phyloP scores from a whole-genome alignment of 1,284 basidiomycete genomes.

The Austroboletus novae-zelandiae region DNA sequence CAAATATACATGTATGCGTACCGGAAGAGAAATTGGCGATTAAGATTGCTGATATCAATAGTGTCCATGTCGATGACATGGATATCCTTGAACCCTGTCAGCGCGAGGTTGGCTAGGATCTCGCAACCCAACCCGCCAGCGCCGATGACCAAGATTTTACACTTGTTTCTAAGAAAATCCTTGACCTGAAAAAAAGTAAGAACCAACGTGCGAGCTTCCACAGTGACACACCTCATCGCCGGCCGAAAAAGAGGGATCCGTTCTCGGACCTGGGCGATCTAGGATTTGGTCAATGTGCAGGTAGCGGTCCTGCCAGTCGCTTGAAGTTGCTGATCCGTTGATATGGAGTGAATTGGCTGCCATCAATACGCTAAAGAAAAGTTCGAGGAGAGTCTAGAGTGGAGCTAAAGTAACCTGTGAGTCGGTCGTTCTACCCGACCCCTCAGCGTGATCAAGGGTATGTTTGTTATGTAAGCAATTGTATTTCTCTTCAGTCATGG shows the following conservation, averaged over 20 bases:
- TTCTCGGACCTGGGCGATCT: slow-evolving; percentile 77
- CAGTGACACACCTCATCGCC: slow-evolving; percentile 62
- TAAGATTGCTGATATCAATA: slow-evolving; percentile 98
- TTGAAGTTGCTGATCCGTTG: slow-evolving; percentile 30
- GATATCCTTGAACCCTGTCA: slow-evolving; percentile 96
- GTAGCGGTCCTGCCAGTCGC: slow-evolving; percentile 74
- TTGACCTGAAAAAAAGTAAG: slow-evolving; percentile 64
- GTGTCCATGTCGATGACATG: slow-evolving; percentile 99
- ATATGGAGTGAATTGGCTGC: slow-evolving; percentile 24
- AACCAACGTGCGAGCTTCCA: slow-evolving; percentile 3
- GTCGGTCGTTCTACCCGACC: slow-evolving; percentile 2
- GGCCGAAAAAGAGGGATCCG: slow-evolving; percentile 70
- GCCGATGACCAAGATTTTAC: slow-evolving; percentile 96
- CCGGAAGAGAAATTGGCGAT: slow-evolving; percentile 98
- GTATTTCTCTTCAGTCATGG: slow-evolving; percentile 32
- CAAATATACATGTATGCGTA: slow-evolving; percentile 36
- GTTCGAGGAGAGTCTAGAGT: slow-evolving; percentile 18
- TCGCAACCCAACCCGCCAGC: slow-evolving; percentile 95
- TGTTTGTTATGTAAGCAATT: slow-evolving; percentile 26
- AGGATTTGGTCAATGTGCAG: slow-evolving; percentile 80
- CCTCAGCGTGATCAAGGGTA: slow-evolving; percentile 5
- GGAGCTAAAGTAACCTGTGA: neutral
- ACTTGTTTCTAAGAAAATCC: slow-evolving; percentile 77
- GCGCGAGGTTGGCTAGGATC: slow-evolving; percentile 89
- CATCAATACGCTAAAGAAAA: slow-evolving; percentile 27